A percentile compares a stretch with the other conserved stretches of the same genome.
phyloP scores from a whole-genome alignment of 495 filamentous ascomycete genomes.

The Penicillium atrosanguineum region DNA sequence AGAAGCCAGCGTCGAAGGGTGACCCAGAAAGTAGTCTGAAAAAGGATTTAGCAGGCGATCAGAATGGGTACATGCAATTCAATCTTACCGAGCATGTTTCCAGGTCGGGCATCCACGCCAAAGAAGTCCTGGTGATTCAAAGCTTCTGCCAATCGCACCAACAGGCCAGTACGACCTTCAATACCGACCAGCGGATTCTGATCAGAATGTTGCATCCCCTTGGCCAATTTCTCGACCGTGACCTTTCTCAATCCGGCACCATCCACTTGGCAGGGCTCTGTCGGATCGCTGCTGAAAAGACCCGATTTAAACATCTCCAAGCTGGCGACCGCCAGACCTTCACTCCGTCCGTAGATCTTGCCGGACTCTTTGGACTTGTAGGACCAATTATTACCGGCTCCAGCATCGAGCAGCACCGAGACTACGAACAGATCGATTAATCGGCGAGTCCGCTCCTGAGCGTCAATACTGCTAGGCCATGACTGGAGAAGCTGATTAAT shows the following conservation, averaged over 20 bases:
- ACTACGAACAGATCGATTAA: constrained; percentile 68
- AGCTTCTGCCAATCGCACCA: constrained; percentile 73
- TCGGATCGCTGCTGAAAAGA: constrained; percentile 80
- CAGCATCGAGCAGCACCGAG: constrained; percentile 67
- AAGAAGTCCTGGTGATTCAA: constrained; percentile 82
- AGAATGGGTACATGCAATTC: no score
- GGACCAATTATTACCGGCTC: constrained; percentile 65
- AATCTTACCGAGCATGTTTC: constrained; percentile 85
- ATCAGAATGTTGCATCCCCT: constrained; percentile 79
- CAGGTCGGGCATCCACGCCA: constrained; percentile 79
- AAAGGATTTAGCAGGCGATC: constrained; percentile 9
- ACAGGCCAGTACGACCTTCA: constrained; percentile 78
- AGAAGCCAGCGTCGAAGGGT: constrained; percentile 81
- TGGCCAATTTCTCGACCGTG: constrained; percentile 69
- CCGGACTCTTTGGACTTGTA: constrained; percentile 92
- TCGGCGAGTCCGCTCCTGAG: constrained; percentile 60
- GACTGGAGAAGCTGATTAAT: constrained; percentile 63
- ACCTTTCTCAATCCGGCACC: constrained; percentile 73
- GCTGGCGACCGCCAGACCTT: constrained; percentile 90
- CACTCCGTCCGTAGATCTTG: constrained; percentile 77
- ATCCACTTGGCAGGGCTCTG: constrained; percentile 86
- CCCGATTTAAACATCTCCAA: constrained; percentile 98
- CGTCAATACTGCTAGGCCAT: constrained; percentile 60
- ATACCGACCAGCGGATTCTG: constrained; percentile 83
- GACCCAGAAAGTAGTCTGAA: constrained; percentile 86